Evolutionary conservation across 2,329 filamentous ascomycete genomes (phyloP).

Genomic region (Ascomycota sp.): DNA sequence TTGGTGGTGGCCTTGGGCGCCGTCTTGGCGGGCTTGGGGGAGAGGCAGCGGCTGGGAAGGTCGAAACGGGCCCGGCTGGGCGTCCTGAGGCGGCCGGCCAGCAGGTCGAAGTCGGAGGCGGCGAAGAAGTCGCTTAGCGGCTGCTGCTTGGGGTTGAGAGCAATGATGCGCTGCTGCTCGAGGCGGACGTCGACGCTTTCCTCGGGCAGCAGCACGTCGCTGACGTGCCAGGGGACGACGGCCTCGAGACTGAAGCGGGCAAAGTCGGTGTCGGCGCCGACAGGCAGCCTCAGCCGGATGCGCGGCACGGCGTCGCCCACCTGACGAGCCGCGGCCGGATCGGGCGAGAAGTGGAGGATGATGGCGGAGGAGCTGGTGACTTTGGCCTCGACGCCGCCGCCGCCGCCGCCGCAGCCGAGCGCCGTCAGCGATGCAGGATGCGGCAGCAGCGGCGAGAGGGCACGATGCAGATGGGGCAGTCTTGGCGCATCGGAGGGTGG

Average conservation of each 20-base stretch:
- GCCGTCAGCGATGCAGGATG: conserved; percentile 23
- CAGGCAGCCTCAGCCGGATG: conserved; percentile 12
- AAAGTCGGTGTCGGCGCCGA: conserved; percentile 9
- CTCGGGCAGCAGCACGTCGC: conserved; percentile 25
- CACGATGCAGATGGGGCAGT: conserved; percentile 8
- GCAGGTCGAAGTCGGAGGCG: conserved; percentile 23
- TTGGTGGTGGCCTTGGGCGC: conserved; percentile 1
- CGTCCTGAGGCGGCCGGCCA: conserved; percentile 18
- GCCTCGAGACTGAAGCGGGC: conserved; percentile 12
- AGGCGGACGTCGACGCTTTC: conserved; percentile 28
- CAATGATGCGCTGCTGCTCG: conserved; percentile 13
- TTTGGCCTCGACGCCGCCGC: conserved; percentile 4
- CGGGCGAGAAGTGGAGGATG: conserved; percentile 25
- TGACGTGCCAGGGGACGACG: conserved; percentile 9
- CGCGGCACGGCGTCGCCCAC: conserved; percentile 3
- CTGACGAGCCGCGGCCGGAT: conserved; percentile 3
- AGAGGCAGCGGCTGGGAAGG: conserved; percentile 9
- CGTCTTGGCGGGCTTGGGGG: not conserved
- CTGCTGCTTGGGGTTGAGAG: conserved; percentile 17
- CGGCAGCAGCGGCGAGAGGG: conserved; percentile 24
- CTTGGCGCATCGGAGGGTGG: not conserved
- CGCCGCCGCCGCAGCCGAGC: conserved; percentile 13
- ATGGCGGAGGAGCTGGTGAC: conserved; percentile 13
- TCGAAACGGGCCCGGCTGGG: conserved; percentile 13
- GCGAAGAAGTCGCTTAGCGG: conserved; percentile 22